Evolutionary conservation across 139 green algal species (phyloP).

Genomic region (Tetraselmis striata): DNA sequence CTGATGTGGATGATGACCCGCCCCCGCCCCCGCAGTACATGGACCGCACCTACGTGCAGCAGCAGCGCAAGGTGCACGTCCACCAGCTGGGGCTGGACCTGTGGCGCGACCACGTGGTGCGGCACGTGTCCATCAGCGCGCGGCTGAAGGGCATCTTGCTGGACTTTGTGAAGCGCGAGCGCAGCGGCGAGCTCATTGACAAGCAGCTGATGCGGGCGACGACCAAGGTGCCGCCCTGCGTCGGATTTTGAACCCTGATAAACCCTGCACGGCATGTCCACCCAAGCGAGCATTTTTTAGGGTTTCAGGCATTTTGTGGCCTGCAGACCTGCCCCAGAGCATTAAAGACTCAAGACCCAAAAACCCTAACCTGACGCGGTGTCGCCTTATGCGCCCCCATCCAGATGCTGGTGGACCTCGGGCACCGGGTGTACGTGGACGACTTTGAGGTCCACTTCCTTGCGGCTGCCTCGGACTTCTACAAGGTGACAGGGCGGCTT

Average conservation of each 20-base stretch:
- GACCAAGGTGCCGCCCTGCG: conserved; percentile 40
- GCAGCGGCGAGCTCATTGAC: conserved; percentile 81
- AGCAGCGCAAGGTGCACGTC: conserved; percentile 79
- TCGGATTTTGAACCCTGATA: too few relatives aligned
- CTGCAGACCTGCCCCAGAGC: too few relatives aligned
- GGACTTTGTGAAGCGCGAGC: conserved; percentile 65
- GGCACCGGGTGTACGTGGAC: conserved; percentile 69
- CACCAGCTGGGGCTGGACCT: conserved; percentile 87
- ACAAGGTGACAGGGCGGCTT: conserved; percentile 55
- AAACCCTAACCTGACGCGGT: too few relatives aligned
- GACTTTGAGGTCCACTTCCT: conserved; percentile 93
- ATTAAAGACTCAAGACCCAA: too few relatives aligned
- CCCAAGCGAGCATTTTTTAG: too few relatives aligned
- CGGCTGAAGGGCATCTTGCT: conserved; percentile 70
- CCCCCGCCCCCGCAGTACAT: conserved; percentile 73
- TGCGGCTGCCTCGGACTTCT: conserved; percentile 76
- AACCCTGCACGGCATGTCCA: too few relatives aligned
- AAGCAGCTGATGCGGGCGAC: conserved; percentile 64
- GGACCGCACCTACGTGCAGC: conserved; percentile 95
- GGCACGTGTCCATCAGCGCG: conserved; percentile 47
- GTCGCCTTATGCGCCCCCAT: too few relatives aligned
- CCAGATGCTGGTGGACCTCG: conserved; percentile 92
- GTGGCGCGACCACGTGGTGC: conserved; percentile 85
- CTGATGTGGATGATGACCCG: background rate
- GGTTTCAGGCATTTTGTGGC: too few relatives aligned